These are phyloP conservation scores for Anthracocystis walkeri DNA, from an alignment of 1,284 basidiomycete genomes.

Conservation along the genomic window DNA sequence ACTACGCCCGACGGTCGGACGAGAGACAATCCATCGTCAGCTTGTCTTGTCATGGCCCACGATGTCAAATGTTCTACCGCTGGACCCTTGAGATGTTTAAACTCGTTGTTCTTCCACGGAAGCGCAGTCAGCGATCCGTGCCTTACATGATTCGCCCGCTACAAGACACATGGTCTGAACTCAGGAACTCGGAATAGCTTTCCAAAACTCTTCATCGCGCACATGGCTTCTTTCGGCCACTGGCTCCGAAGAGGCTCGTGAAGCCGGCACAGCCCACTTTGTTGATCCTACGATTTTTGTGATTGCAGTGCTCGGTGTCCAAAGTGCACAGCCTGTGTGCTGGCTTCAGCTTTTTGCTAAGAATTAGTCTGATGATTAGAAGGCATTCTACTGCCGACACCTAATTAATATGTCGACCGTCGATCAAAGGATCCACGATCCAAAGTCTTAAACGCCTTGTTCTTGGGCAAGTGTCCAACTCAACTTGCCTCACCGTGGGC, in stretches of 20 bases:
- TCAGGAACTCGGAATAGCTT: too few relatives aligned
- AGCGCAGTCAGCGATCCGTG: neutral
- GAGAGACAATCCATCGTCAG: neutral
- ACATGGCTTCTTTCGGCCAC: too few relatives aligned
- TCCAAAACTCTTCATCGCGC: too few relatives aligned
- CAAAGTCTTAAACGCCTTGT: neutral
- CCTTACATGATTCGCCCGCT: slow-evolving; percentile 1
- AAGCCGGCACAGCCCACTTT: too few relatives aligned
- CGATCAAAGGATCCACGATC: neutral
- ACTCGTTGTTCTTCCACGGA: neutral
- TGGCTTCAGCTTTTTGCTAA: too few relatives aligned
- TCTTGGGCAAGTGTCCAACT: neutral
- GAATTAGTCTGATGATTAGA: too few relatives aligned
- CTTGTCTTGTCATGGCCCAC: neutral
- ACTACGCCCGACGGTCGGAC: neutral
- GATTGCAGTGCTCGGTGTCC: too few relatives aligned
- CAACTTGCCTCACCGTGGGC: neutral
- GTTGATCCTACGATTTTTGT: too few relatives aligned
- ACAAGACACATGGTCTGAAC: too few relatives aligned
- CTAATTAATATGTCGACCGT: neutral
- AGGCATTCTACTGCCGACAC: neutral
- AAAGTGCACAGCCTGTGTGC: too few relatives aligned
- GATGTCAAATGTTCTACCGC: neutral
- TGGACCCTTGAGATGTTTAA: neutral
- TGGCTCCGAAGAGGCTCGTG: too few relatives aligned